These are phyloP conservation scores for Helichrysum umbraculigerum DNA, from an alignment of 129 eudicot genomes.

Conservation along the genomic window DNA sequence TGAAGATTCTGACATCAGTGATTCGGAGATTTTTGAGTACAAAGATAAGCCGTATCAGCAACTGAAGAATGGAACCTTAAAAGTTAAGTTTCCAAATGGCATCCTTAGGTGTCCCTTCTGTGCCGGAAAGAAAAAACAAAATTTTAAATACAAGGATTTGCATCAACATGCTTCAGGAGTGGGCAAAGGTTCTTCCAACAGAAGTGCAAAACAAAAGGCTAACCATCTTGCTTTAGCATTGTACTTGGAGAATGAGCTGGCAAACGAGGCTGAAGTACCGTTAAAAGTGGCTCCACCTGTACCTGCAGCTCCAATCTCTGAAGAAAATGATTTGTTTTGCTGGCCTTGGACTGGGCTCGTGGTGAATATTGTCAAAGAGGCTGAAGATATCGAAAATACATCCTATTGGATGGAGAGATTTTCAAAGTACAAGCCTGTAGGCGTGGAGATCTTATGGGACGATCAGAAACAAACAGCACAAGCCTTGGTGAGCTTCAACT, in stretches of 20 bases:
- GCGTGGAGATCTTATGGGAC: slow-evolving; percentile 53
- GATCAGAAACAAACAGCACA: slow-evolving; percentile 32
- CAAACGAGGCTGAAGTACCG: slow-evolving; percentile 46
- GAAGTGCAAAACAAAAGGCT: slow-evolving; percentile 82
- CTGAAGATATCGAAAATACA: slow-evolving; percentile 24
- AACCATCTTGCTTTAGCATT: slow-evolving; percentile 77
- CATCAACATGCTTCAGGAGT: slow-evolving; percentile 86
- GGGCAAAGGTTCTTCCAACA: slow-evolving; percentile 75
- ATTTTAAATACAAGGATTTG: slow-evolving; percentile 78
- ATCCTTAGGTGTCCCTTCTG: slow-evolving; percentile 88
- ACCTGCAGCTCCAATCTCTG: slow-evolving; percentile 40
- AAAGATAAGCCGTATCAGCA: slow-evolving; percentile 70
- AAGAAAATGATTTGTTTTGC: slow-evolving; percentile 50
- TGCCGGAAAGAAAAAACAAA: slow-evolving; percentile 95
- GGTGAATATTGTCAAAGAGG: slow-evolving; percentile 50
- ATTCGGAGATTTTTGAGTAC: slow-evolving; percentile 74
- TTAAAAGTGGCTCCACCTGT: slow-evolving; percentile 31
- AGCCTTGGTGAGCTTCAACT: slow-evolving; percentile 63
- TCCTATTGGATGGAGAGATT: slow-evolving; percentile 59
- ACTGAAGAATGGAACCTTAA: slow-evolving; percentile 53
- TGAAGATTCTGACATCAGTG: slow-evolving; percentile 88
- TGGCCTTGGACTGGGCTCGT: slow-evolving; percentile 92
- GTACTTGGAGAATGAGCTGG: slow-evolving; percentile 64
- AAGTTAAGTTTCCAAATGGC: slow-evolving; percentile 64
- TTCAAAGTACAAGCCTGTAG: slow-evolving; percentile 62